phyloP scores from a whole-genome alignment of 1,284 basidiomycete genomes.

The Leucoagaricus sp. region DNA sequence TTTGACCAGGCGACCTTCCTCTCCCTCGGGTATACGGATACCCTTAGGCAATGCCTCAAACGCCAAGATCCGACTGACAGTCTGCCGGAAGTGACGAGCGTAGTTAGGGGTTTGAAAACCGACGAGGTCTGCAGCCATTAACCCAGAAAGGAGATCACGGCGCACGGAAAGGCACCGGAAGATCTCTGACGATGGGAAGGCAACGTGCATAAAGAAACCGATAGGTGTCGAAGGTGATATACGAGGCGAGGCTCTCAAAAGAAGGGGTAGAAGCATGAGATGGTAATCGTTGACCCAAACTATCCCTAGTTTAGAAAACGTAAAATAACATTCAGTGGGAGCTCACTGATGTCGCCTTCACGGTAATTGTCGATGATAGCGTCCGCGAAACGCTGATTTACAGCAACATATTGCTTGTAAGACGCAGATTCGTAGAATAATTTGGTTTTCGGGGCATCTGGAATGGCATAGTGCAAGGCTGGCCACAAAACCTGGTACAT shows the following conservation, averaged over 20 bases:
- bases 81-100: conserved; percentile 80
- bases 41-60: conserved; percentile 85
- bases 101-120: conserved; percentile 88
- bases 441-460: conserved; percentile 84
- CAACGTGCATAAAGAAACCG: conserved; percentile 89
- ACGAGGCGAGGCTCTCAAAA: conserved; percentile 60
- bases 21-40: conserved; percentile 56
- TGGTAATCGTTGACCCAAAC: conserved; percentile 88
- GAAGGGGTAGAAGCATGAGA: conserved; percentile 78
- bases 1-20: conserved; percentile 29
- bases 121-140: conserved; percentile 63
- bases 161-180: conserved; percentile 81
- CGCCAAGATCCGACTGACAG: conserved; percentile 78
- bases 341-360: conserved; percentile 72
- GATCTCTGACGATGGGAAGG: conserved; percentile 87
- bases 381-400: conserved; percentile 85
- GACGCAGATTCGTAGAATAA: conserved; percentile 77
- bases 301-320: conserved; percentile 19
- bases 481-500: conserved; percentile 78
- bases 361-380: conserved; percentile 72
- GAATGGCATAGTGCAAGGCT: conserved; percentile 83
- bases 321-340: conserved; percentile 7
- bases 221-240: conserved; percentile 66
- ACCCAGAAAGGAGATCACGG: conserved; percentile 65
- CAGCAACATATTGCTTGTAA: conserved; percentile 78